A percentile compares a stretch with the other conserved stretches of the same genome.
These are phyloP conservation scores for Eucalyptus cloeziana DNA, from an alignment of 345 rosid species.

Conservation along the genomic window DNA sequence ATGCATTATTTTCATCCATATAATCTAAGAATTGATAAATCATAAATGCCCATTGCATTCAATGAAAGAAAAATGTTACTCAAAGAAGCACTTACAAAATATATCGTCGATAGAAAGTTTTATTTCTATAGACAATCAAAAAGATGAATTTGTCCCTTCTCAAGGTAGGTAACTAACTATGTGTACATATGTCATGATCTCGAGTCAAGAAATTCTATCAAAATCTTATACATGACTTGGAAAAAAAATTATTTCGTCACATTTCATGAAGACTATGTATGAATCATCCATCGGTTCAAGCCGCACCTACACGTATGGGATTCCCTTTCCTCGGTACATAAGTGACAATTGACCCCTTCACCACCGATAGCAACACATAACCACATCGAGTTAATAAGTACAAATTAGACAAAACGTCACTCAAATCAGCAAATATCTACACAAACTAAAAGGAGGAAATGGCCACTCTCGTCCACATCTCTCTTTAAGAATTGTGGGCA, in stretches of 20 bases:
- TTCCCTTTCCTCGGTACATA: not conserved
- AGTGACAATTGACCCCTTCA: not conserved
- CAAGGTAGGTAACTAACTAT: not conserved
- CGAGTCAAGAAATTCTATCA: not conserved
- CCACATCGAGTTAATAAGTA: not conserved
- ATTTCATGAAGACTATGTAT: not conserved
- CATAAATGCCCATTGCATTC: not conserved
- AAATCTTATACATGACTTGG: not conserved
- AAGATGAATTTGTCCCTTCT: not conserved
- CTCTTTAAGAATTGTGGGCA: not conserved
- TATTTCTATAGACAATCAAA: not conserved
- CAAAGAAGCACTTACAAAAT: not conserved
- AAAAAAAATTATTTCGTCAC: not conserved
- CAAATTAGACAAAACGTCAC: not conserved
- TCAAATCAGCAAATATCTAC: not conserved
- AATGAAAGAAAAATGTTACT: not conserved
- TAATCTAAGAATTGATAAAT: not conserved
- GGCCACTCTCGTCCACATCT: not conserved
- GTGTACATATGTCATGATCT: not conserved
- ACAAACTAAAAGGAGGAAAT: not conserved
- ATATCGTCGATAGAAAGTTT: rapidly evolving
- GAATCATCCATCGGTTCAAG: not conserved
- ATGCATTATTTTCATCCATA: not conserved
- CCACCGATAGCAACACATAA: not conserved
- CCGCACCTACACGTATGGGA: not conserved